These are phyloP conservation scores for Yamadazyma paraphyllophila DNA, from an alignment of 805 yeast genomes.

Conservation along the genomic window DNA sequence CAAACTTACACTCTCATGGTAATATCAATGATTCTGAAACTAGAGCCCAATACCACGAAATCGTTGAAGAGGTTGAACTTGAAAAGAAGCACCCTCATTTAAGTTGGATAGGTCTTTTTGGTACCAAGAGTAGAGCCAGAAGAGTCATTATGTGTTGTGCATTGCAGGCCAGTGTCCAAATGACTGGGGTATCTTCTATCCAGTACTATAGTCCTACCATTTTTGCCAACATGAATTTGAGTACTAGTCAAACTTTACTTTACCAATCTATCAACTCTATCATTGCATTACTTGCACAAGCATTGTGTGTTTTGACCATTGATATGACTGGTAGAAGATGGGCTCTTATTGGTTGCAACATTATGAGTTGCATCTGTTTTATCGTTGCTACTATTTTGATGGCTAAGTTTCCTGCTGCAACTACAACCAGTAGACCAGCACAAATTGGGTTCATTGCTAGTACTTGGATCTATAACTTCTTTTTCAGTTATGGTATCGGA, in stretches of 20 bases:
- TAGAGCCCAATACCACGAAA: conserved; percentile 15
- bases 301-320: conserved; percentile 33
- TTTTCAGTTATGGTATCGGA: conserved; percentile 30
- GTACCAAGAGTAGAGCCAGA: conserved; percentile 20
- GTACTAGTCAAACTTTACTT: conserved; percentile 21
- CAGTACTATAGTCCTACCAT: conserved; percentile 35
- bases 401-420: conserved; percentile 17
- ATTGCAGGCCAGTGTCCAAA: conserved; percentile 20
- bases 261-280: conserved; percentile 34
- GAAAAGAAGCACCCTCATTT: conserved; percentile 12
- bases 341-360: conserved; percentile 30
- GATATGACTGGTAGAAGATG: conserved; percentile 39
- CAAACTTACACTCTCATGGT: conserved; percentile 22
- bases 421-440: conserved; percentile 25
- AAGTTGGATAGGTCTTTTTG: conserved; percentile 15
- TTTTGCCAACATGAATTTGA: conserved; percentile 27
- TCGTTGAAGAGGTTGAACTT: conserved; percentile 17
- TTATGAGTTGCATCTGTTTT: conserved; percentile 28
- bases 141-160: conserved; percentile 23
- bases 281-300: conserved; percentile 31
- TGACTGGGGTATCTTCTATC: conserved; percentile 36
- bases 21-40: conserved; percentile 14
- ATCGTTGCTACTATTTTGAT: conserved; percentile 23
- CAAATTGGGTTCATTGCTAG: conserved; percentile 34
- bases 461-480: conserved; percentile 29